These are phyloP conservation scores for Lenwebbia sp. DNA, from an alignment of 345 rosid genomes.

Conservation along the genomic window DNA sequence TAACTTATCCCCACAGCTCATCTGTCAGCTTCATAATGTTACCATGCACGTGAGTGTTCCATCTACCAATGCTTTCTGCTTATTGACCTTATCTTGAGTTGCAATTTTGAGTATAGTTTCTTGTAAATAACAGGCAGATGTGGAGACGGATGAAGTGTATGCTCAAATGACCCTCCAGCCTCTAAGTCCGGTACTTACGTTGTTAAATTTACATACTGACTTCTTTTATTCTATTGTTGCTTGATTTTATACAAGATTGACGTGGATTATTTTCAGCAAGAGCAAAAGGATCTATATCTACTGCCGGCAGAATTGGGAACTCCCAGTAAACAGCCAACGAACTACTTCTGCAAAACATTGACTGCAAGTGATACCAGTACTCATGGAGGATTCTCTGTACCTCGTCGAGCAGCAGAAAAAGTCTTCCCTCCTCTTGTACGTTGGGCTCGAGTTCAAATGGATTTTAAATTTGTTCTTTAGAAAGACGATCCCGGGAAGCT, in stretches of 20 bases:
- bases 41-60: constrained; percentile 46
- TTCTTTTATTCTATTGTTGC: background rate
- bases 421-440: constrained; percentile 46
- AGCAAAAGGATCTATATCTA: constrained; percentile 32
- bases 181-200: constrained; percentile 24
- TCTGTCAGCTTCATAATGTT: constrained; percentile 67
- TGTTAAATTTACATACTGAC: background rate
- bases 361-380: constrained; percentile 49
- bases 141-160: constrained; percentile 72
- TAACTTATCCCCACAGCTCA: constrained; percentile 46
- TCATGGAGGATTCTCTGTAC: constrained; percentile 51
- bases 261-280: constrained; percentile 17
- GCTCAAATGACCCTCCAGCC: constrained; percentile 83
- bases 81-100: background rate
- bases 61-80: background rate
- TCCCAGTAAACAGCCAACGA: constrained; percentile 34
- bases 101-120: background rate
- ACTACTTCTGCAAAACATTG: constrained; percentile 42
- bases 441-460: background rate
- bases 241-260: background rate
- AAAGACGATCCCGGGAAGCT: background rate
- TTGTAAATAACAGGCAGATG: constrained; percentile 44
- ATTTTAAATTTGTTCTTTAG: background rate
- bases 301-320: constrained; percentile 31
- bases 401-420: constrained; percentile 51